Percentiles rank a stretch among this genome's conserved stretches.
Evolutionary conservation across 2,329 filamentous ascomycete species (phyloP).

Genomic region (Alternaria burnsii): DNA sequence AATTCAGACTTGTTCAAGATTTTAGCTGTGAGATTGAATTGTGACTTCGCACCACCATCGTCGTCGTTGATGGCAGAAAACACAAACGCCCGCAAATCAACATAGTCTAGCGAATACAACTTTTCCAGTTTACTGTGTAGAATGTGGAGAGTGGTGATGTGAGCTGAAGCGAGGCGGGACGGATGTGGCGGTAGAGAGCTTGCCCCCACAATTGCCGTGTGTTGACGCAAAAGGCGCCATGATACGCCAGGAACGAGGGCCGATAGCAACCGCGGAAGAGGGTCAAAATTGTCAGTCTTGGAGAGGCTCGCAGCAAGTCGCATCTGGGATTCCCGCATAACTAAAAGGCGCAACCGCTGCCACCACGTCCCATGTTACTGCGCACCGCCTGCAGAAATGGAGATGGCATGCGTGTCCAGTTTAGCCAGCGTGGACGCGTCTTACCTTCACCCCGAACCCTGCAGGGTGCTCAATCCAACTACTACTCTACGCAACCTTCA

Average conservation of each 20-base stretch:
- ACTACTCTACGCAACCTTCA: constrained; percentile 26
- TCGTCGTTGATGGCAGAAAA: neutral
- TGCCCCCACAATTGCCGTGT: constrained; percentile 17
- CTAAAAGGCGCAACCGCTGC: constrained; percentile 29
- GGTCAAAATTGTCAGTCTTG: constrained; percentile 23
- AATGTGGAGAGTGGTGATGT: neutral
- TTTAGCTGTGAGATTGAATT: neutral
- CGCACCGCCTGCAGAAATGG: constrained; percentile 41
- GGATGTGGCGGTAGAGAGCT: neutral
- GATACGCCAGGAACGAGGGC: constrained; percentile 29
- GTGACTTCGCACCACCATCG: too few species aligned
- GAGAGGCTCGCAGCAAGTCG: constrained; percentile 21
- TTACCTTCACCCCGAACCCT: constrained; percentile 22
- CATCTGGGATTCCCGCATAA: constrained; percentile 24
- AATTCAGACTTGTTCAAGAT: neutral
- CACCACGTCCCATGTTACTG: constrained; percentile 40
- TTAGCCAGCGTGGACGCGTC: constrained; percentile 43
- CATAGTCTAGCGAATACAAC: neutral
- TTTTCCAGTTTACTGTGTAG: neutral
- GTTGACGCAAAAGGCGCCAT: constrained; percentile 25
- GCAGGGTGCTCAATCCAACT: constrained; percentile 16
- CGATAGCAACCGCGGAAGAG: constrained; percentile 36
- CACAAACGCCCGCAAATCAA: too few species aligned
- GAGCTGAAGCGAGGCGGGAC: constrained; percentile 1
- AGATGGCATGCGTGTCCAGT: constrained; percentile 43